These are phyloP conservation scores for Candida namnaoensis DNA, from an alignment of 805 yeast species.

Conservation along the genomic window DNA sequence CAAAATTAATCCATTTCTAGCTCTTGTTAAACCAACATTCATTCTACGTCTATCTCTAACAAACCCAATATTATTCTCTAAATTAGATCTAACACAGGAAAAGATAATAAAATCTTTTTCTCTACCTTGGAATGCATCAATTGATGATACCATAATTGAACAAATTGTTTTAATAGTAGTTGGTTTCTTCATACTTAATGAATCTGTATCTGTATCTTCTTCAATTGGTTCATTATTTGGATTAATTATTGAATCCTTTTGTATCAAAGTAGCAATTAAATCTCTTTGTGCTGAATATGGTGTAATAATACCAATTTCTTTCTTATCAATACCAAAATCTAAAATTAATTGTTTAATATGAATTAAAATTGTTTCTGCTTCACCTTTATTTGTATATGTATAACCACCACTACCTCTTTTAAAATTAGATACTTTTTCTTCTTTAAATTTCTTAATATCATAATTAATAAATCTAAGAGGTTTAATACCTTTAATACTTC, in stretches of 20 bases:
- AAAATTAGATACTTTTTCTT: conserved; percentile 38
- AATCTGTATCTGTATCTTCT: conserved; percentile 50
- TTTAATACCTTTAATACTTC: conserved; percentile 36
- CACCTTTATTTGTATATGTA: conserved; percentile 50
- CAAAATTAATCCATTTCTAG: conserved; percentile 51
- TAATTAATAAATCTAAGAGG: conserved; percentile 61
- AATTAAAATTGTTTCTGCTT: conserved; percentile 38
- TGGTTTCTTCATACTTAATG: conserved; percentile 6
- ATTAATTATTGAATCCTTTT: conserved; percentile 44
- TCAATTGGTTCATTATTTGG: conserved; percentile 39
- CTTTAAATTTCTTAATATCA: conserved; percentile 30
- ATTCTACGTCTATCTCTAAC: conserved; percentile 51
- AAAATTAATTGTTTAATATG: conserved; percentile 40
- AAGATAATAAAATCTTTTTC: conserved; percentile 73
- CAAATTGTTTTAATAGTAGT: conserved; percentile 24
- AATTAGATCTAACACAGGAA: conserved; percentile 67
- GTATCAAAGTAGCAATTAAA: conserved; percentile 40
- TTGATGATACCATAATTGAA: conserved; percentile 42
- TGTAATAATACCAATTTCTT: conserved; percentile 58
- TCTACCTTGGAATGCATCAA: conserved; percentile 87
- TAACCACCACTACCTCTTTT: conserved; percentile 34
- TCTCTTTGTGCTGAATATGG: conserved; percentile 76
- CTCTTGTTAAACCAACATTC: conserved; percentile 69
- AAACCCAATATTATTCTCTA: conserved; percentile 47
- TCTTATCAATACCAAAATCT: conserved; percentile 40